phyloP scores from a whole-genome alignment of 352 stramenopile species.

The Phytophthora pini region DNA sequence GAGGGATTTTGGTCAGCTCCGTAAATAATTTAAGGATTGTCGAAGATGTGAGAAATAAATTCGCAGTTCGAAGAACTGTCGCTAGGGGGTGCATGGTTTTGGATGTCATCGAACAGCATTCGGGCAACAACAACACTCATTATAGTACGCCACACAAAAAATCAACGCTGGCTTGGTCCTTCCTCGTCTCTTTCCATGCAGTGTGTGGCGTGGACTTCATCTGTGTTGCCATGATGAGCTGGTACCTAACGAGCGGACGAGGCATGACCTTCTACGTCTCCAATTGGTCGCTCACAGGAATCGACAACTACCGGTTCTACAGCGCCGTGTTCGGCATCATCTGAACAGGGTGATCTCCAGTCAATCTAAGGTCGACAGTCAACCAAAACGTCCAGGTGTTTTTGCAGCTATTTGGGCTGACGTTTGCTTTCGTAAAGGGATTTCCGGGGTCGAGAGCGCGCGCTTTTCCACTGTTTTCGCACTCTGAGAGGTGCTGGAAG shows the following conservation, averaged over 20 bases:
- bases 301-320: constrained; percentile 32
- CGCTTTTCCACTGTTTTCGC: constrained; percentile 33
- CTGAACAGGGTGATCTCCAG: not conserved
- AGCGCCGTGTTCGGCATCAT: constrained; percentile 32
- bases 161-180: constrained; percentile 15
- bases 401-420: constrained; percentile 6
- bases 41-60: no score
- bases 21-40: no score
- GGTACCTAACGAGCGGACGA: constrained; percentile 24
- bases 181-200: constrained; percentile 31
- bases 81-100: no score
- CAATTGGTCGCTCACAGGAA: constrained; percentile 24
- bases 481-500: constrained; percentile 27
- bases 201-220: constrained; percentile 27
- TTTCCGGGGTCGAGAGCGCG: constrained; percentile 34
- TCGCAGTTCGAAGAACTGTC: no score
- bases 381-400: not conserved
- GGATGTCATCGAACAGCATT: no score
- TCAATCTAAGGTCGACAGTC: not conserved
- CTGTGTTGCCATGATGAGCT: constrained; percentile 27
- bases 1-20: no score
- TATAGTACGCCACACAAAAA: no score
- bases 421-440: constrained; percentile 19
- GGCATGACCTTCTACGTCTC: constrained; percentile 35
- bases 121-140: no score